These are phyloP conservation scores for Phytophthora citricola DNA, from an alignment of 352 stramenopile genomes.

Conservation along the genomic window DNA sequence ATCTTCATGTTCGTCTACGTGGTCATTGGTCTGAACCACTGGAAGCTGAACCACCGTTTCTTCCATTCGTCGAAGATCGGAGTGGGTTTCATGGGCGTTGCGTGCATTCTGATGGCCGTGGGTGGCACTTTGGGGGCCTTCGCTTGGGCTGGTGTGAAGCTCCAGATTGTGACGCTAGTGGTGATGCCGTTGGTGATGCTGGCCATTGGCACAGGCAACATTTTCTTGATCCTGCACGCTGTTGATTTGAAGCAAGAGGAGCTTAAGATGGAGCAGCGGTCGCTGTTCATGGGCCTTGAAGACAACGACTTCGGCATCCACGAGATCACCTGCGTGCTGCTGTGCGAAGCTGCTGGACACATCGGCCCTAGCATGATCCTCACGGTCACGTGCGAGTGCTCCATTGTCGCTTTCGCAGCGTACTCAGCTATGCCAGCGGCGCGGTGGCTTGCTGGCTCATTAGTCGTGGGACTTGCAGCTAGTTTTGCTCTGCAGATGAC, in stretches of 20 bases:
- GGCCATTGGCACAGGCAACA: slow-evolving; percentile 74
- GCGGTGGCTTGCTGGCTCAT: slow-evolving; percentile 67
- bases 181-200: slow-evolving; percentile 70
- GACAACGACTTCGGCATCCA: slow-evolving; percentile 55
- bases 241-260: slow-evolving; percentile 57
- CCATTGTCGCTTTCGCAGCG: slow-evolving; percentile 55
- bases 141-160: slow-evolving; percentile 62
- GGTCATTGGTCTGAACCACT: slow-evolving; percentile 70
- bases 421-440: slow-evolving; percentile 74
- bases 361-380: slow-evolving; percentile 72
- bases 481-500: slow-evolving; percentile 76
- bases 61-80: slow-evolving; percentile 73
- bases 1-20: slow-evolving; percentile 77
- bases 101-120: slow-evolving; percentile 71
- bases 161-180: slow-evolving; percentile 78
- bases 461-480: slow-evolving; percentile 49
- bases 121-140: slow-evolving; percentile 72
- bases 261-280: slow-evolving; percentile 50
- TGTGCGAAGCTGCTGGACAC: slow-evolving; percentile 51
- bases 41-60: slow-evolving; percentile 51
- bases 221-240: slow-evolving; percentile 73
- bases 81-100: slow-evolving; percentile 68
- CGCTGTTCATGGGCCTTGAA: slow-evolving; percentile 57
- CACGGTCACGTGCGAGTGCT: slow-evolving; percentile 52
- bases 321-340: slow-evolving; percentile 55